Evolutionary conservation across 1,284 basidiomycete species (phyloP), one percentile per base, ranked within the genome.

Genomic region (Fomitopsis pinicola): DNA sequence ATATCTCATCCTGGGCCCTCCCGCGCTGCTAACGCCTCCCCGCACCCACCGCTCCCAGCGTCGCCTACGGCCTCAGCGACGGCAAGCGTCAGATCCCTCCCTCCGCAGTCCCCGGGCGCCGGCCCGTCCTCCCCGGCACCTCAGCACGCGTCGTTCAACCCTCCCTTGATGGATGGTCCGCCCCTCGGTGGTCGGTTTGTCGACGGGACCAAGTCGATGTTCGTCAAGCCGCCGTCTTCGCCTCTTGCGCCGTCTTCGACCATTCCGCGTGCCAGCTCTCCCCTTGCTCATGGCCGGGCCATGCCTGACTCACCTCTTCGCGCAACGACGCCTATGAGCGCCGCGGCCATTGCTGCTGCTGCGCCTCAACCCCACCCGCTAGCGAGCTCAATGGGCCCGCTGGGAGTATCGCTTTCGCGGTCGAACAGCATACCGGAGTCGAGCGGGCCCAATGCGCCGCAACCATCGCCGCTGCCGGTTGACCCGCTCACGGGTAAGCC

Each of bases 161-260:
- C 69, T 67, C 58, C 74, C 65, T 56, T 77, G 65, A 59, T 57
- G 60, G 67, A 77, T 55, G 76, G 70, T 22, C 82, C 86, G 10
- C 85, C 83, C 15, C 79, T 87, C 19, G 85, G 87, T 54, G 87
- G 86, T 36, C 83, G 82, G 9, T 82, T 88, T 57, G 80, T 83
- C 42, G 88, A 91, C 67, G 88, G 88, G 33, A 86, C 89, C 3
- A 85, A 85, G 71, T 91, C 89, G 2, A 90, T 91, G 89, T 89
- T 89, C 65, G 78, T 89, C 71, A 81, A 84, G 60, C 72, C 72
- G 15, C 65, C 69, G 1, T 71, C 80, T 8, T 78, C 81, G 9
- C 77, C 78, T 17, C 69, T 74, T 12, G 66, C 68, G 5, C 59
- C 71, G 12, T 63, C 69, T 9, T 55, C 66, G 3, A 28, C 63